A percentile compares a stretch with the other conserved stretches of the same genome.
phyloP scores from a whole-genome alignment of 768 basidiomycete genomes.

The Coprinellus aureogranulatus region DNA sequence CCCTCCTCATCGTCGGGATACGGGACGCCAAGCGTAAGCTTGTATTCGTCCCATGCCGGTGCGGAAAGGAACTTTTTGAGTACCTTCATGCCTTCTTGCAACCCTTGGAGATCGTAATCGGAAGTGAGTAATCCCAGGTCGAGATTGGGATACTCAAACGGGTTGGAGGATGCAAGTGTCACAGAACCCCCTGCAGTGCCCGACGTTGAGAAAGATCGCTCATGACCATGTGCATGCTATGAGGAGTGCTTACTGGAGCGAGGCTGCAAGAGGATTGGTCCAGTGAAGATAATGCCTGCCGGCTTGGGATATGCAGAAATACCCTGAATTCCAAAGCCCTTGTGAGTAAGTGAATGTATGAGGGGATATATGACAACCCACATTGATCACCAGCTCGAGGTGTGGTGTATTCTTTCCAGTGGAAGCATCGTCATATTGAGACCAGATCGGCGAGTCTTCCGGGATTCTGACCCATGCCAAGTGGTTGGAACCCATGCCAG shows the following conservation, averaged over 20 bases:
- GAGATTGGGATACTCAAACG: slow-evolving; percentile 10
- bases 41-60: slow-evolving; percentile 5
- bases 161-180: slow-evolving; percentile 2
- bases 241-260: slow-evolving; percentile 8
- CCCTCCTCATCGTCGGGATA: slow-evolving; percentile 5
- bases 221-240: neutral
- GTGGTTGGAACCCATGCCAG: slow-evolving; percentile 17
- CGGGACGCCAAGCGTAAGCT: neutral
- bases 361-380: neutral
- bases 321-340: too few species aligned
- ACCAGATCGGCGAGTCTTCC: slow-evolving; percentile 14
- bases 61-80: slow-evolving; percentile 5
- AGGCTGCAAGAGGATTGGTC: slow-evolving; percentile 9
- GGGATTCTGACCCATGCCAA: slow-evolving; percentile 29
- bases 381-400: slow-evolving; percentile 23
- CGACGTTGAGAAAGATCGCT: neutral
- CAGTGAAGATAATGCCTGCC: neutral
- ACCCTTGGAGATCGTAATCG: neutral
- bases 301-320: too few species aligned
- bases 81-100: slow-evolving; percentile 4
- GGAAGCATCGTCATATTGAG: slow-evolving; percentile 22
- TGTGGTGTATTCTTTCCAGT: slow-evolving; percentile 29
- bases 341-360: too few species aligned
- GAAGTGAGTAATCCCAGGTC: slow-evolving; percentile 10
- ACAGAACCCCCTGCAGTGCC: slow-evolving; percentile 12